phyloP scores from a whole-genome alignment of 441 rosid genomes.

The Aquilaria agallochum region DNA sequence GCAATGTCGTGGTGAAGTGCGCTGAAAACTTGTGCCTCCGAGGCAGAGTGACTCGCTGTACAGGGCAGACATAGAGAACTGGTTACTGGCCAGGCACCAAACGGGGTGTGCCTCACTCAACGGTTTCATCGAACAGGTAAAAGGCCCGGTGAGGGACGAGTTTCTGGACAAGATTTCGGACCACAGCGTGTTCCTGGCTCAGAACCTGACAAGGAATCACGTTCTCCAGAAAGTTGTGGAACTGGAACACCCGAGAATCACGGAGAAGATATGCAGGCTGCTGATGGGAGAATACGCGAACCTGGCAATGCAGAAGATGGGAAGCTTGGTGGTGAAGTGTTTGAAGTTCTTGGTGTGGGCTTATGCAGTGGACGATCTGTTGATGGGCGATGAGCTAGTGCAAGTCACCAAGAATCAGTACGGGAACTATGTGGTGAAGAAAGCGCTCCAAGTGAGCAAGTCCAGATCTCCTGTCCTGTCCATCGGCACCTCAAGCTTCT shows the following conservation, averaged over 20 bases:
- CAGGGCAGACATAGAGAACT: no score
- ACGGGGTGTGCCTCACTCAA: no score
- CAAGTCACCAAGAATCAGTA: constrained; percentile 17
- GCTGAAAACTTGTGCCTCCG: not conserved
- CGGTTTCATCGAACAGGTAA: no score
- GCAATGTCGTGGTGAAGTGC: constrained; percentile 14
- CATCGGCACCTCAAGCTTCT: no score
- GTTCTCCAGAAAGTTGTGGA: constrained; percentile 25
- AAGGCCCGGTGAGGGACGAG: not conserved
- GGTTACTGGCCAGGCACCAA: not conserved
- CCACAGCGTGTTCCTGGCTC: constrained; percentile 19
- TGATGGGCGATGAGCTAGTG: not conserved
- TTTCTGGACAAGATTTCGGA: constrained; percentile 10
- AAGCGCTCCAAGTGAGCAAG: constrained; percentile 14
- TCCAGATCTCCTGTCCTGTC: no score
- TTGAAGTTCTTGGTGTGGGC: not conserved
- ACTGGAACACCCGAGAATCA: constrained; percentile 15
- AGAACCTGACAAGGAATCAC: constrained; percentile 25
- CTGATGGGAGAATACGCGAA: constrained; percentile 15
- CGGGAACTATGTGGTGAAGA: constrained; percentile 39
- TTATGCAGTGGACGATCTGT: not conserved
- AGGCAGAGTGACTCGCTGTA: no score
- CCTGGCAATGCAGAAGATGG: constrained; percentile 22
- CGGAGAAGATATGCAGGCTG: constrained; percentile 1
- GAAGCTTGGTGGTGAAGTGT: constrained; percentile 30